Evolutionary conservation across 345 rosid genomes (phyloP), one percentile per base, ranked within the genome.

Genomic region (Gossypium stocksii): DNA sequence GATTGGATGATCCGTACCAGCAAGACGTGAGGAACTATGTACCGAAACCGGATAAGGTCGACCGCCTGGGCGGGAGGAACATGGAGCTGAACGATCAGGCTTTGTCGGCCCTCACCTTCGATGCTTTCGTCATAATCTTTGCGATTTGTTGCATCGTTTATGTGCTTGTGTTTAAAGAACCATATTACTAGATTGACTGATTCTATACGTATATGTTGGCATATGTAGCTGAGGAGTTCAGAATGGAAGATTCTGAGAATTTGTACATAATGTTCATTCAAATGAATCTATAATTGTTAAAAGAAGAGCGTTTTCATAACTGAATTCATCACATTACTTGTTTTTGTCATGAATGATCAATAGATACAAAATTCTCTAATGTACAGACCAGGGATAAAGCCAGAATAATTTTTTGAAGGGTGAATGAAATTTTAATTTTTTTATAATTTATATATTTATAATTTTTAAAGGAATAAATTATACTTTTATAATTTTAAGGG

Each of bases 31-130:
- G 65, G 14, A 84, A 66, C 41, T 87, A 82, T 34, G 60, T 80
- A 61, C 80, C 97, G 1, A 82, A 84, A 4, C 97, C 97, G 2
- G 97, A 92, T 79, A 82, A 77, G 90, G 97, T 94, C 2, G 98
- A 94, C 77, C 85, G 98, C 19, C 86, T 94, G 11, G 97, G 91
- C 14, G 98, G 98, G 2, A 88, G 63, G 80, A 94, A 94, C 82
- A 73, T 92, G 86, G 84, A 86, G 27, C 84, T 94, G 2, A 85
- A 94, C 78, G 94, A 89, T 80, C 97, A 92, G 81, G 97, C 98
- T 0, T 77, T 86, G 82, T 83, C 93, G 0, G 98, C 98, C 45
- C 93, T 94, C 59, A 89, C 97, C 23, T 67, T 94, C 54, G 98
- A 94, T 79, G 64, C 84, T 70, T 66, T 84, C 34, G 75, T 88